Percentiles rank a stretch among this genome's conserved stretches.
These are phyloP conservation scores for Rhododendron griersonianum DNA, from an alignment of 148 eudicot species.

Conservation along the genomic window DNA sequence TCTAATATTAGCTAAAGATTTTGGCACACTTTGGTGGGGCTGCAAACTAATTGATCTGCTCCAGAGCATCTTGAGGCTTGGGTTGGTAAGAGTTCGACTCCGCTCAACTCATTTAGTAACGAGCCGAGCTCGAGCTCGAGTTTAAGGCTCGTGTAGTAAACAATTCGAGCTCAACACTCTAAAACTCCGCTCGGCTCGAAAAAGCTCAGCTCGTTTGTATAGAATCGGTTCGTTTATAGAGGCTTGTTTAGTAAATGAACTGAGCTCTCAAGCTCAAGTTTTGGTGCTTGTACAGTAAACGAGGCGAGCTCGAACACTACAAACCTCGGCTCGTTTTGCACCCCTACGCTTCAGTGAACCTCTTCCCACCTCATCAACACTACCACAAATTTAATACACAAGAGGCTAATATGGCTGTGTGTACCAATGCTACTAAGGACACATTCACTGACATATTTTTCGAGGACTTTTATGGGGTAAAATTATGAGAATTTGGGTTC, in stretches of 20 bases:
- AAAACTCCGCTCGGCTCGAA: not conserved
- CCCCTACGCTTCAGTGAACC: not conserved
- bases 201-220: too few relatives aligned
- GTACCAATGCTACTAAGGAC: not conserved
- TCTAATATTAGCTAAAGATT: not conserved
- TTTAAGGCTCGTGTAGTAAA: not conserved
- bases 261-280: too few relatives aligned
- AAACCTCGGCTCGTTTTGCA: not conserved
- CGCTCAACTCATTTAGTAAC: too few relatives aligned
- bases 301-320: too few relatives aligned
- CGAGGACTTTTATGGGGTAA: not conserved
- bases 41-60: not conserved
- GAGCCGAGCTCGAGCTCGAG: not conserved
- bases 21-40: not conserved
- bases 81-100: not conserved
- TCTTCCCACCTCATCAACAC: not conserved
- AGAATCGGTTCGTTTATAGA: not conserved
- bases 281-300: too few relatives aligned
- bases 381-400: not conserved
- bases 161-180: not conserved
- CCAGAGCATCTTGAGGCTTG: not conserved
- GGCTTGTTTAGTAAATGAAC: not conserved
- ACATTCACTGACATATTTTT: not conserved
- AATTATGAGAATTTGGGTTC: not conserved
- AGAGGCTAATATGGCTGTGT: not conserved